Base-by-base conservation (phyloP, 2,329 filamentous ascomycete species). In the Aspergillus pseudoglaucus region DNA sequence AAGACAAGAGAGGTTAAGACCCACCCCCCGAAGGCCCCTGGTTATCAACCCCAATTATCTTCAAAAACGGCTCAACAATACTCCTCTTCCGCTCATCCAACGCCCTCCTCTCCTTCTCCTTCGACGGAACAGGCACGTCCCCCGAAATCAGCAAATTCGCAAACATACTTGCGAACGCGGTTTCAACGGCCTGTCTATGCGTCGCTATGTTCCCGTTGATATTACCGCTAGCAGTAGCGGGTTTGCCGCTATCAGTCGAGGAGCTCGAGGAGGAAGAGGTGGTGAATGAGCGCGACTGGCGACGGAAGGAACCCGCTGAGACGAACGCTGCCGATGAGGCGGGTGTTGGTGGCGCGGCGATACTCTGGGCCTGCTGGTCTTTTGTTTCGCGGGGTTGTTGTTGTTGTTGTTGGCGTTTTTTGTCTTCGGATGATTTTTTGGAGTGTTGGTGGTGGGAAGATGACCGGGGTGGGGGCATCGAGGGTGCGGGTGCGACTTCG, bases 1-100 rank as follows among this genome's bases (percentile, higher is more conserved):
- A 8, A 33, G n/a, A 33, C n/a, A 33, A 33, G n/a, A 33, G 8
- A 35, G 7, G 32, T 15, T 17, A 35, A 10, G 8, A 39, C 5
- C 37, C 17, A 39, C 63, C 61, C 12, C 65, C 62, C 5, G 62
- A 67, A n/a, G 64, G 60, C 2, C 63, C 65, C 15, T 55, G 50
- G 49, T 60, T 60, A 56, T 68, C 65, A 6, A 66, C 64, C 2
- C 59, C 62, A 44, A 64, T 60, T 44, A 65, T 64, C 42, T 68
- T 73, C 49, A 88, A 61, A 55, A 94, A 94, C 23, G 88, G 70
- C 62, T 90, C 86, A 25, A 94, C 63, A 10, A 90, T 68, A 8
- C 76, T 76, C 47, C 76, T 75, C 71, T 83, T 85, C 62, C 80
- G 79, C 48, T 86, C 86, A 53, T 84, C 82, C 12, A 75, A 66